Conservation (phyloP, 257 asterid species). For the Solanum neorickii region DNA sequence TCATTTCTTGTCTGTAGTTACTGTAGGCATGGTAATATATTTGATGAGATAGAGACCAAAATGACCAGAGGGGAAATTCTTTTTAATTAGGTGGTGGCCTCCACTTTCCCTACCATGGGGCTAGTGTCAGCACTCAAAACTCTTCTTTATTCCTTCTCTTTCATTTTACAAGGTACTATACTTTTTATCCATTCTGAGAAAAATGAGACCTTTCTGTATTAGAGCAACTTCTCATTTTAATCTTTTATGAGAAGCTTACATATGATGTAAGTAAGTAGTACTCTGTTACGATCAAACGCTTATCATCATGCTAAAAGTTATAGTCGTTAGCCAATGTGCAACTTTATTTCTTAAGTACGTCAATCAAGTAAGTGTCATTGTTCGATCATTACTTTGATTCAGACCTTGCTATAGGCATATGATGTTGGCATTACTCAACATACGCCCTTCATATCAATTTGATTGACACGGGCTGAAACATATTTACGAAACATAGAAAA, state of each 20-base stretch:
- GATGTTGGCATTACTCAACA: no score
- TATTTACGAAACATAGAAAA: neutral
- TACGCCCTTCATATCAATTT: neutral
- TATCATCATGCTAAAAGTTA: neutral
- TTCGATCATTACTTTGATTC: no score
- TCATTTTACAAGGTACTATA: neutral
- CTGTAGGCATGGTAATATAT: constrained; percentile 4
- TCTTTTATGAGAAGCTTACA: neutral
- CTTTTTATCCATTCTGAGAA: neutral
- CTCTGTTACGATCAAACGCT: no score
- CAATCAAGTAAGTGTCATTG: fast-evolving
- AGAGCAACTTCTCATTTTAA: neutral
- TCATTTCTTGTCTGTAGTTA: constrained; percentile 5
- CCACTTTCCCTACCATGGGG: neutral
- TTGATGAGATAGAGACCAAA: constrained; percentile 1
- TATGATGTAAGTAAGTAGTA: neutral
- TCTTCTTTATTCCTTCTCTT: neutral
- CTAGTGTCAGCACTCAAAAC: neutral
- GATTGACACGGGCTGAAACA: neutral
- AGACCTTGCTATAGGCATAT: fast-evolving
- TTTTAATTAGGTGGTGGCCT: neutral
- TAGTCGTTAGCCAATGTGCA: fast-evolving
- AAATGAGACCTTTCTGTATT: neutral
- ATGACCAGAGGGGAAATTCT: neutral
- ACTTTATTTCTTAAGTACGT: no score